These are phyloP conservation scores for Mycena latifolia DNA, from an alignment of 768 basidiomycete genomes.

Conservation along the genomic window DNA sequence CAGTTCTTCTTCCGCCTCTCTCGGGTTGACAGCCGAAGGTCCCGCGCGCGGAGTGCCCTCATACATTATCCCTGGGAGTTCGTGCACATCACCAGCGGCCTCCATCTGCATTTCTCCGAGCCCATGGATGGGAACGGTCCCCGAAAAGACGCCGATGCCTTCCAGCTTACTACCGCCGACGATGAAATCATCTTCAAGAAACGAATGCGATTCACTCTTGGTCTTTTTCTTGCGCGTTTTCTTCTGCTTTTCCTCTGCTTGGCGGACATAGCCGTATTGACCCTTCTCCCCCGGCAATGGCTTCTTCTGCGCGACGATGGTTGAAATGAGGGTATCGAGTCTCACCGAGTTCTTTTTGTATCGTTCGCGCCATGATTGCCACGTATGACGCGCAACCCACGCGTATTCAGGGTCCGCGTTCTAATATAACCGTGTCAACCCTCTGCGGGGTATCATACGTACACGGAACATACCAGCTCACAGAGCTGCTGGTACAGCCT, in stretches of 20 bases:
- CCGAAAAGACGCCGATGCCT: conserved; percentile 29
- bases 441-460: neutral
- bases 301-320: conserved; percentile 78
- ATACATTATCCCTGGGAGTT: conserved; percentile 35
- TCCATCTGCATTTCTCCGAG: conserved; percentile 27
- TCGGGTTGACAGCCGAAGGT: conserved; percentile 17
- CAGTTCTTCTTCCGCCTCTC: conserved; percentile 75
- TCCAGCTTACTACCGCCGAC: conserved; percentile 21
- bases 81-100: conserved; percentile 24
- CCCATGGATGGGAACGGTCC: conserved; percentile 29
- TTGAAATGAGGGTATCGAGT: conserved; percentile 72
- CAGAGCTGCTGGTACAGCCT: conserved; percentile 86
- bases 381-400: conserved; percentile 88
- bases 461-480: conserved; percentile 64
- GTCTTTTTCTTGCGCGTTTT: conserved; percentile 62
- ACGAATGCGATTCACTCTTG: conserved; percentile 44
- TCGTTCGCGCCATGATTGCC: conserved; percentile 92
- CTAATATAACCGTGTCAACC: conserved; percentile 48
- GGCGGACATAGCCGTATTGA: conserved; percentile 85
- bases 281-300: conserved; percentile 81
- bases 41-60: conserved; percentile 32
- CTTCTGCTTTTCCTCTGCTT: conserved; percentile 77
- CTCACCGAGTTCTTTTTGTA: conserved; percentile 87
- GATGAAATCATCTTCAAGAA: conserved; percentile 40
- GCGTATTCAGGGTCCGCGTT: conserved; percentile 76